Evolutionary conservation across 2,329 filamentous ascomycete genomes (phyloP).

Genomic region (Sarocladium oryzae): DNA sequence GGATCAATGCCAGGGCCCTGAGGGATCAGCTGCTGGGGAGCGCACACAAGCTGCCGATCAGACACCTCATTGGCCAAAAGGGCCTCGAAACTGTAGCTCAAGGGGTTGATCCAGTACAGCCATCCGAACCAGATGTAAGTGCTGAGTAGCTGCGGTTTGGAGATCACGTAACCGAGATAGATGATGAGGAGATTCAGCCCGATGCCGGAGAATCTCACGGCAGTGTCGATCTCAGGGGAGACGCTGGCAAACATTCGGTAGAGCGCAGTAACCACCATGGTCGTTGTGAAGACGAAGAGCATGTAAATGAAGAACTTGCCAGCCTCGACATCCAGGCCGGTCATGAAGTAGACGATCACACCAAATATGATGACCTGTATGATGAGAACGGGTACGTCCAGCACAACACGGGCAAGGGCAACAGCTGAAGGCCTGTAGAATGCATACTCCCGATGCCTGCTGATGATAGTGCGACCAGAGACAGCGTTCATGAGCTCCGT

Average conservation of each 20-base stretch:
- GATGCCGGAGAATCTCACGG: slow-evolving; percentile 50
- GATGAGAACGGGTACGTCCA: slow-evolving; percentile 55
- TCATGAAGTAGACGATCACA: slow-evolving; percentile 69
- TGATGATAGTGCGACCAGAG: slow-evolving; percentile 56
- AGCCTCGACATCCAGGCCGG: slow-evolving; percentile 56
- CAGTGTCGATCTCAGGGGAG: slow-evolving; percentile 55
- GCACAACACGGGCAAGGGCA: slow-evolving; percentile 45
- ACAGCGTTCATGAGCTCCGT: slow-evolving; percentile 74
- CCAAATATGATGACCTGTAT: slow-evolving; percentile 62
- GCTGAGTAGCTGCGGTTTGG: slow-evolving; percentile 44
- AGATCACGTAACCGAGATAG: slow-evolving; percentile 58
- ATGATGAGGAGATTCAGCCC: slow-evolving; percentile 56
- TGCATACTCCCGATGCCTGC: slow-evolving; percentile 40
- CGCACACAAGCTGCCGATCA: slow-evolving; percentile 43
- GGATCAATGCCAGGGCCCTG: slow-evolving; percentile 33
- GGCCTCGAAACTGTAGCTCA: slow-evolving; percentile 60
- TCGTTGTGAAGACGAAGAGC: slow-evolving; percentile 51
- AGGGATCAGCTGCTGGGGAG: slow-evolving; percentile 38
- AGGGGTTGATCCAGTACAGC: slow-evolving; percentile 58
- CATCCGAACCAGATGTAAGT: slow-evolving; percentile 65
- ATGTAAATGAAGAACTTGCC: slow-evolving; percentile 62
- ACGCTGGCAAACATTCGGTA: slow-evolving; percentile 52
- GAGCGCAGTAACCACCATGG: slow-evolving; percentile 48
- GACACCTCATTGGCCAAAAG: slow-evolving; percentile 50
- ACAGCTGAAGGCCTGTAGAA: slow-evolving; percentile 50